A percentile compares a stretch with the other conserved stretches of the same genome.
Evolutionary conservation across 371 early-diverging fungal species (phyloP).

Genomic region (Mortierella sp.): DNA sequence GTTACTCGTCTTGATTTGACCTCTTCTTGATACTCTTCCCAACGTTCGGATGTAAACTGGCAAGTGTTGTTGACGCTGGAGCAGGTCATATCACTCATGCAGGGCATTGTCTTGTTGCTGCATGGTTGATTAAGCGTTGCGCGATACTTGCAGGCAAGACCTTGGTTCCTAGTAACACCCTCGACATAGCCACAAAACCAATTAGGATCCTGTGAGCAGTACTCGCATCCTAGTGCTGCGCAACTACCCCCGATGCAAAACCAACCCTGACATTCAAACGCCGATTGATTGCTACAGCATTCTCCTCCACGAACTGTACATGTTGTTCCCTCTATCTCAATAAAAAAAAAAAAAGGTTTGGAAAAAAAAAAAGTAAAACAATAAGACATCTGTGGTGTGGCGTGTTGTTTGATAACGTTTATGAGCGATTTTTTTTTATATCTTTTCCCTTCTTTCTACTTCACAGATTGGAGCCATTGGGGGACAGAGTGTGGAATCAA

Average conservation of each 20-base stretch:
- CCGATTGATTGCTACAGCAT: slow-evolving; percentile 36
- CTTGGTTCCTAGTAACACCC: slow-evolving; percentile 33
- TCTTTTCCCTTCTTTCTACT: not conserved
- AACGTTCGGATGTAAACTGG: slow-evolving; percentile 36
- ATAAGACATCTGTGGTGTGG: not conserved
- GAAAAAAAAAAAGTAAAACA: not conserved
- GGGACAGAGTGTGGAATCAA: not conserved
- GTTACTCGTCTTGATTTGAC: slow-evolving; percentile 44
- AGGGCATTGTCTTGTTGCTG: slow-evolving; percentile 47
- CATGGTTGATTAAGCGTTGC: slow-evolving; percentile 31
- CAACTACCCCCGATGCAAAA: slow-evolving; percentile 38
- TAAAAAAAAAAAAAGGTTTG: not conserved
- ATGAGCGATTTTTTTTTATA: slow-evolving; percentile 2
- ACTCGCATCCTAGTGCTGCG: slow-evolving; percentile 30
- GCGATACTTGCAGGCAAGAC: slow-evolving; percentile 40
- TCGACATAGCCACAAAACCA: slow-evolving; percentile 55
- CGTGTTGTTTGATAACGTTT: not conserved
- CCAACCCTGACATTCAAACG: slow-evolving; percentile 55
- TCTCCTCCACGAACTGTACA: slow-evolving; percentile 41
- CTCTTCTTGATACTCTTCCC: slow-evolving; percentile 36
- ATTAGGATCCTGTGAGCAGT: slow-evolving; percentile 32
- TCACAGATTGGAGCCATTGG: not conserved
- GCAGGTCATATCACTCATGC: slow-evolving; percentile 26
- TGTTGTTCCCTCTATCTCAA: slow-evolving; percentile 6
- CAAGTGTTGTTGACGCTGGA: slow-evolving; percentile 38